These are phyloP conservation scores for Vitis cinerea DNA, from an alignment of 164 flowering plant genomes.

Conservation along the genomic window DNA sequence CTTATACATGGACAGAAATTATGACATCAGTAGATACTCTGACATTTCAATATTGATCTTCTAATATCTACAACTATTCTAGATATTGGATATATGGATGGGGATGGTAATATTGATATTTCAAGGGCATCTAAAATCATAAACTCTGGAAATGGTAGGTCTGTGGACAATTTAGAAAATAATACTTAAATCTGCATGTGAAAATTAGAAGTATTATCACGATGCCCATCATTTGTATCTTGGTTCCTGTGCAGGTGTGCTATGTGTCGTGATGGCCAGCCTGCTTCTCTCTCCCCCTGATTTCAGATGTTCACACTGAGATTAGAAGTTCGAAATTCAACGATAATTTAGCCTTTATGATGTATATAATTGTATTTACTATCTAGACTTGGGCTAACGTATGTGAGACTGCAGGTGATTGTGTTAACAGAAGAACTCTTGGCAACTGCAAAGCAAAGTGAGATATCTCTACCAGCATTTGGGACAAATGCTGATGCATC, in stretches of 20 bases:
- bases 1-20: too few species aligned
- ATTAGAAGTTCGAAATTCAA: slow-evolving; percentile 58
- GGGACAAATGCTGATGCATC: slow-evolving; percentile 36
- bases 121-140: slow-evolving; percentile 1
- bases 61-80: too few species aligned
- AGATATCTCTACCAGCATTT: slow-evolving; percentile 38
- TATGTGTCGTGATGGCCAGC: slow-evolving; percentile 64
- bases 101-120: not conserved
- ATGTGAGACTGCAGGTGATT: slow-evolving; percentile 68
- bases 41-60: too few species aligned
- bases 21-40: too few species aligned
- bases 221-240: slow-evolving; percentile 80
- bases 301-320: slow-evolving; percentile 72
- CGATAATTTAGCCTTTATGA: slow-evolving; percentile 14
- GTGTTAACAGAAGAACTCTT: slow-evolving; percentile 90
- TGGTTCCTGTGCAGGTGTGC: slow-evolving; percentile 94
- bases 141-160: slow-evolving; percentile 14
- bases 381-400: slow-evolving; percentile 20
- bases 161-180: slow-evolving; percentile 11
- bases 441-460: slow-evolving; percentile 78
- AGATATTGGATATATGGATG: too few species aligned
- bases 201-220: slow-evolving; percentile 29
- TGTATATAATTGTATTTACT: slow-evolving; percentile 1
- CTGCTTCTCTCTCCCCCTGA: slow-evolving; percentile 53
- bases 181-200: slow-evolving; percentile 13